A percentile compares a stretch with the other conserved stretches of the same genome.
phyloP scores from a whole-genome alignment of 2,329 filamentous ascomycete species.

The Shiraia sp. region DNA sequence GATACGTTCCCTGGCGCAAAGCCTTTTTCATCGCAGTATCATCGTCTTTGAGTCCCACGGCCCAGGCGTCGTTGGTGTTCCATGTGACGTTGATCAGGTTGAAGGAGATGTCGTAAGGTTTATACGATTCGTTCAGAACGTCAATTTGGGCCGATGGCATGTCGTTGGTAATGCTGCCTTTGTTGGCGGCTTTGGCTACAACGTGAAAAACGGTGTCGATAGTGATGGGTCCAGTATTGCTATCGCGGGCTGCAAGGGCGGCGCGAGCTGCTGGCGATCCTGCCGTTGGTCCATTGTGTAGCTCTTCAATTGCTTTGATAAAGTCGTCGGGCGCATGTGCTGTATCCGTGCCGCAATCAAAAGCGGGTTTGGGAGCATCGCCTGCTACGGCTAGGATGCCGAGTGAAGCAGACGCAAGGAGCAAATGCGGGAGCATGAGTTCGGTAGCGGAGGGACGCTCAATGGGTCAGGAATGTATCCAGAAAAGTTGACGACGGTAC shows the following conservation, averaged over 20 bases:
- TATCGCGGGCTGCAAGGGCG: conserved; percentile 24
- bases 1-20: conserved; percentile 59
- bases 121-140: conserved; percentile 50
- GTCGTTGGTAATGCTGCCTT: conserved; percentile 45
- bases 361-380: conserved; percentile 31
- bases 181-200: conserved; percentile 43
- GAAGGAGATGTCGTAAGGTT: conserved; percentile 57
- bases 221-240: conserved; percentile 31
- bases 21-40: conserved; percentile 57
- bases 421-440: conserved; percentile 29
- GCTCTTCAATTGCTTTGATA: conserved; percentile 41
- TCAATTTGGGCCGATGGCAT: conserved; percentile 47
- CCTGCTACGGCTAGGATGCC: conserved; percentile 24
- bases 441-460: conserved; percentile 11
- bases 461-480: conserved; percentile 27
- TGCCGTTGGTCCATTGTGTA: conserved; percentile 34
- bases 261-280: conserved; percentile 36
- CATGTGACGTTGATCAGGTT: conserved; percentile 54
- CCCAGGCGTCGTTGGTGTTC: conserved; percentile 60
- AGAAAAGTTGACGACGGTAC: conserved; percentile 6
- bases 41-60: conserved; percentile 51
- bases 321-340: conserved; percentile 45
- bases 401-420: conserved; percentile 37
- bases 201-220: conserved; percentile 53
- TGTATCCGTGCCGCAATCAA: conserved; percentile 49